These are phyloP conservation scores for Neopestalotiopsis sp. DNA, from an alignment of 2,329 filamentous ascomycete species.

Conservation along the genomic window DNA sequence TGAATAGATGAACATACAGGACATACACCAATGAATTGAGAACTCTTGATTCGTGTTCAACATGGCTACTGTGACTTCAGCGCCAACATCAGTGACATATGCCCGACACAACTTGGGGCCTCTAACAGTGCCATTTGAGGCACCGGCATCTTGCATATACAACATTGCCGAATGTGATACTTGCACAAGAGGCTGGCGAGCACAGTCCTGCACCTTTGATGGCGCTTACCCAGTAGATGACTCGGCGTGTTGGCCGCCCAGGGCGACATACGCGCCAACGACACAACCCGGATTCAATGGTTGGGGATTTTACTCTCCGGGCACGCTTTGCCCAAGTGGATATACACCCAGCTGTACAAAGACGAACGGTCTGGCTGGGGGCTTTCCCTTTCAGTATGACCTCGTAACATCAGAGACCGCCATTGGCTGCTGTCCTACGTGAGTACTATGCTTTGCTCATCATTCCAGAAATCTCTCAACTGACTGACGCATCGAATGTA, in stretches of 20 bases:
- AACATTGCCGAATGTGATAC: not conserved
- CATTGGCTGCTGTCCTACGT: slow-evolving; percentile 1
- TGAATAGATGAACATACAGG: too few species aligned
- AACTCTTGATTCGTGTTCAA: not conserved
- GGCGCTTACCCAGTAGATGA: not conserved
- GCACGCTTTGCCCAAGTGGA: not conserved
- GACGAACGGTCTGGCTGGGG: not conserved
- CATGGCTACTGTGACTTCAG: not conserved
- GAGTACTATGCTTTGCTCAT: not conserved
- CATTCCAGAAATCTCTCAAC: not conserved
- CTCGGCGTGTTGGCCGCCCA: not conserved
- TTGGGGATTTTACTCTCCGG: slow-evolving; percentile 5
- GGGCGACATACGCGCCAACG: not conserved
- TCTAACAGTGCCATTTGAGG: not conserved
- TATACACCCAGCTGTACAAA: not conserved
- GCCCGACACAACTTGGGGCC: not conserved
- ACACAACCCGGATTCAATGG: not conserved
- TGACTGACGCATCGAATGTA: not conserved
- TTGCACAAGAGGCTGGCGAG: not conserved
- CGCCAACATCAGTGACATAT: not conserved
- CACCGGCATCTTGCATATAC: not conserved
- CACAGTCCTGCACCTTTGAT: not conserved
- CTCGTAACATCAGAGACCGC: not conserved
- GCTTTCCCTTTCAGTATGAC: slow-evolving; percentile 2
- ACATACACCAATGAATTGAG: too few species aligned